These are phyloP conservation scores for Ophiostoma populinum DNA, from an alignment of 2,329 filamentous ascomycete species.

Conservation along the genomic window DNA sequence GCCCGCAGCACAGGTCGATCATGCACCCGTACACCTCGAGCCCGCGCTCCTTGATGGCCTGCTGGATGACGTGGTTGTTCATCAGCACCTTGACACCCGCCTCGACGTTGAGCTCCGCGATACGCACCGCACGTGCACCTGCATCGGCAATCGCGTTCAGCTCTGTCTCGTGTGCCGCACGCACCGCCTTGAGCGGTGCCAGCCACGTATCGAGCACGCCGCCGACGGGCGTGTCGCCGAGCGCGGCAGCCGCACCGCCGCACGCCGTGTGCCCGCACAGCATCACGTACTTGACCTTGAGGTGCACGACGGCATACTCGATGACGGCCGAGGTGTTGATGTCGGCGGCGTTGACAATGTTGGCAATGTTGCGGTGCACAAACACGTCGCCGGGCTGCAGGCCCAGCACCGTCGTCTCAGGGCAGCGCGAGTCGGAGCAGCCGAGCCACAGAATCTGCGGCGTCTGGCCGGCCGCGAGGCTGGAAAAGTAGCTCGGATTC, in stretches of 20 bases:
- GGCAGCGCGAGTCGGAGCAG: slow-evolving; percentile 71
- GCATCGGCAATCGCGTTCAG: slow-evolving; percentile 35
- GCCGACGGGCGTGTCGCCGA: slow-evolving; percentile 28
- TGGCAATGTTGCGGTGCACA: slow-evolving; percentile 81
- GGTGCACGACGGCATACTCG: slow-evolving; percentile 57
- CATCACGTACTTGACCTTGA: slow-evolving; percentile 55
- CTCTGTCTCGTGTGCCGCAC: slow-evolving; percentile 32
- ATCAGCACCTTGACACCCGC: slow-evolving; percentile 49
- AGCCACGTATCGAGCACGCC: slow-evolving; percentile 40
- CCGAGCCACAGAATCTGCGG: slow-evolving; percentile 65
- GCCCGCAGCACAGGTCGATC: slow-evolving; percentile 42
- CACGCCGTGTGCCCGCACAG: slow-evolving; percentile 53
- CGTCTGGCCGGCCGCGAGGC: slow-evolving; percentile 47
- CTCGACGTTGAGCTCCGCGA: slow-evolving; percentile 65
- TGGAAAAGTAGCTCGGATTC: slow-evolving; percentile 55
- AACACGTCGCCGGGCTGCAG: slow-evolving; percentile 73
- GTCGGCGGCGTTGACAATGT: slow-evolving; percentile 59
- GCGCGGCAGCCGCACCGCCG: slow-evolving; percentile 46
- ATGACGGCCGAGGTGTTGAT: slow-evolving; percentile 60
- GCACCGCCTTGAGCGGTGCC: slow-evolving; percentile 29
- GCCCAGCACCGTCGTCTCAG: slow-evolving; percentile 66
- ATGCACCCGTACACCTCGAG: slow-evolving; percentile 63
- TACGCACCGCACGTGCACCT: slow-evolving; percentile 35
- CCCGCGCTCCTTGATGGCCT: slow-evolving; percentile 52
- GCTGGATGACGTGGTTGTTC: slow-evolving; percentile 50